Conservation (phyloP, 139 green algal genomes). For the Chlorella sp. region DNA sequence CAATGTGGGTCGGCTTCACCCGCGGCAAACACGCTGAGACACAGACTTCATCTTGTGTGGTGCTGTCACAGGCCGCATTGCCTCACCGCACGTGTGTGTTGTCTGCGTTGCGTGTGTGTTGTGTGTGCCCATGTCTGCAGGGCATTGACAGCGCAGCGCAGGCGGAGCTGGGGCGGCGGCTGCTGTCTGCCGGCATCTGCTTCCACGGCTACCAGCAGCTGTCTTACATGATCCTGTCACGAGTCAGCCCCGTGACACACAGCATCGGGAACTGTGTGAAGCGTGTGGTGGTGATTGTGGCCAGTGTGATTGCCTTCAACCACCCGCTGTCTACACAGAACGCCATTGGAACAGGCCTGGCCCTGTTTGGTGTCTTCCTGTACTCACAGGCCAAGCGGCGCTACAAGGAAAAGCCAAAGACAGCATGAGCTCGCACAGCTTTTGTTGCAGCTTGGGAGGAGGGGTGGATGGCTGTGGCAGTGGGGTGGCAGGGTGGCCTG, state of each 20-base stretch:
- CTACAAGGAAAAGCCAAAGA: too few species aligned
- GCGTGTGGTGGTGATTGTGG: slow-evolving; percentile 93
- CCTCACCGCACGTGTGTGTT: too few species aligned
- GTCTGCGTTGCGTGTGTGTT: too few species aligned
- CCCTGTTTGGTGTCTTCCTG: slow-evolving; percentile 81
- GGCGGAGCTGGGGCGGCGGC: slow-evolving; percentile 34
- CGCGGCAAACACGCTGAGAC: too few species aligned
- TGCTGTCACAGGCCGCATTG: too few species aligned
- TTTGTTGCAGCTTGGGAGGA: too few species aligned
- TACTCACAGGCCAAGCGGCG: slow-evolving; percentile 69
- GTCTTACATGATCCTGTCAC: slow-evolving; percentile 51
- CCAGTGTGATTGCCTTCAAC: slow-evolving; percentile 83
- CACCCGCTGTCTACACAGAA: slow-evolving; percentile 80
- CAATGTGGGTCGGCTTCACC: too few species aligned
- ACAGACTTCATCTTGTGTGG: too few species aligned
- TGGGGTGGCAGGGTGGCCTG: too few species aligned
- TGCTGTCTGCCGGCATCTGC: slow-evolving; percentile 65
- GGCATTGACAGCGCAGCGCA: slow-evolving; percentile 23
- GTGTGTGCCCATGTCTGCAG: too few species aligned
- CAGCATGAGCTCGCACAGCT: too few species aligned
- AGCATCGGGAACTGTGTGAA: slow-evolving; percentile 97
- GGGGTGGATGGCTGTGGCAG: too few species aligned
- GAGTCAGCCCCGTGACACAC: slow-evolving; percentile 9
- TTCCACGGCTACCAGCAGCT: slow-evolving; percentile 97
- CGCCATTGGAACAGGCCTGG: slow-evolving; percentile 69